phyloP scores from a whole-genome alignment of 345 rosid species.

The Gossypium turneri region DNA sequence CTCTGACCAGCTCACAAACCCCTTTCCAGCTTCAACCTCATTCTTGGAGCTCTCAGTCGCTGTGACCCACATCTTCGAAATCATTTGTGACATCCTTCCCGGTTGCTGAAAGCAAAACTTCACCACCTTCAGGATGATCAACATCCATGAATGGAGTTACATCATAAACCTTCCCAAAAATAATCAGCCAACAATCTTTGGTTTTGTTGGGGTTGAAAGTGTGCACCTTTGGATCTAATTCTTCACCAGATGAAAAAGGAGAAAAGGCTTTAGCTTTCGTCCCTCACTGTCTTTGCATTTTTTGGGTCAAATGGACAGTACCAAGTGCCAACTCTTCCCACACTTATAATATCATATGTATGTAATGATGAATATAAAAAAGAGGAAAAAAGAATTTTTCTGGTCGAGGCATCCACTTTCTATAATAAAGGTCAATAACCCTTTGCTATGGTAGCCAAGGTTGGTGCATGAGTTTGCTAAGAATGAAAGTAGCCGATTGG shows the following conservation, averaged over 20 bases:
- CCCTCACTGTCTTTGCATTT: background rate
- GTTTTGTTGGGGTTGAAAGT: conserved; percentile 62
- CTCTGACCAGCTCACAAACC: no score
- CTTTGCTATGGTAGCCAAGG: no score
- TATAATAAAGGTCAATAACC: no score
- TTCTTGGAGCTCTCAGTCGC: conserved; percentile 31
- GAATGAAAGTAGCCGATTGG: no score
- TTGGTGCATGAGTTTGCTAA: no score
- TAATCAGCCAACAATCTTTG: conserved; percentile 92
- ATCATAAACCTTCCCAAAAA: conserved; percentile 91
- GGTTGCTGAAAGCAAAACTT: conserved; percentile 83
- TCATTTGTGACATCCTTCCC: conserved; percentile 90
- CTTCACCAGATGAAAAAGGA: conserved; percentile 13
- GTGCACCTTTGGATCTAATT: conserved; percentile 59
- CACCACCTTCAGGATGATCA: conserved; percentile 98
- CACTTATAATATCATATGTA: no score
- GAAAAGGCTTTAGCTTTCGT: background rate
- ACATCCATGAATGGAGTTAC: conserved; percentile 84
- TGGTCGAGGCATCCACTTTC: no score
- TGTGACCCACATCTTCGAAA: conserved; percentile 94
- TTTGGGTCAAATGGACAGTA: background rate
- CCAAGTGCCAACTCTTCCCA: background rate
- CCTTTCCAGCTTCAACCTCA: no score
- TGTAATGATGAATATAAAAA: no score
- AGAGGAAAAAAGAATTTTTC: no score